phyloP scores from a whole-genome alignment of 176 grass and related monocot species.

The Carex myosuroides region DNA sequence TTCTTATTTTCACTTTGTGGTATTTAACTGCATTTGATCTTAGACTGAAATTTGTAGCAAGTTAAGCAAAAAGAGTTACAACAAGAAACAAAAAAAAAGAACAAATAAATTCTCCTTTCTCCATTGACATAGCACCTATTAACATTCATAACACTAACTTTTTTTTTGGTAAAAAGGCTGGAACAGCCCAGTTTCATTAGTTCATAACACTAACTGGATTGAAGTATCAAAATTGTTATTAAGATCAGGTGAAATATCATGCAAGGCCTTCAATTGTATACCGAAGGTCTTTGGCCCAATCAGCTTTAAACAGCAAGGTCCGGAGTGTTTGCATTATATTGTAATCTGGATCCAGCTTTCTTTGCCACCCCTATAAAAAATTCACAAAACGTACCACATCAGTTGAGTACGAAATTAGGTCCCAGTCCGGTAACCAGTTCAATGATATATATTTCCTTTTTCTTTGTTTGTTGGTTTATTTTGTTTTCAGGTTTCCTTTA shows the following conservation, averaged over 20 bases:
- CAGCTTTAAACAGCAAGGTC: slow-evolving; percentile 78
- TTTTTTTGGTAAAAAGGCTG: no score
- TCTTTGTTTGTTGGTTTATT: neutral
- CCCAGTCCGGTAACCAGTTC: neutral
- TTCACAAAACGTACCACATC: neutral
- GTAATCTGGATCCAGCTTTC: slow-evolving; percentile 93
- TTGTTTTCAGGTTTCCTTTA: neutral
- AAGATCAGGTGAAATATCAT: slow-evolving; percentile 17
- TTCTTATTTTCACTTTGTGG: no score
- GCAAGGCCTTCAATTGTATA: slow-evolving; percentile 96
- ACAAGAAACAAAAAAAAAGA: no score
- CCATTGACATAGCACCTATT: no score
- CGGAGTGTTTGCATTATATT: slow-evolving; percentile 92
- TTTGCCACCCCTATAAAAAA: slow-evolving; percentile 81
- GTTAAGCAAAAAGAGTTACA: no score
- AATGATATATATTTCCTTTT: neutral
- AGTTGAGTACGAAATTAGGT: neutral
- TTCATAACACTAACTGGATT: neutral
- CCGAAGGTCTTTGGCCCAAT: slow-evolving; percentile 79
- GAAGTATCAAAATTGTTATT: slow-evolving; percentile 25
- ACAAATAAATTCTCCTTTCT: no score
- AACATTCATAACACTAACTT: neutral
- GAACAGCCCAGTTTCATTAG: no score
- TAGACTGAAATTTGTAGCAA: no score
- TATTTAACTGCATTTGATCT: no score